Conservation (phyloP, 164 flowering plant genomes). For the Liquidambar formosana region DNA sequence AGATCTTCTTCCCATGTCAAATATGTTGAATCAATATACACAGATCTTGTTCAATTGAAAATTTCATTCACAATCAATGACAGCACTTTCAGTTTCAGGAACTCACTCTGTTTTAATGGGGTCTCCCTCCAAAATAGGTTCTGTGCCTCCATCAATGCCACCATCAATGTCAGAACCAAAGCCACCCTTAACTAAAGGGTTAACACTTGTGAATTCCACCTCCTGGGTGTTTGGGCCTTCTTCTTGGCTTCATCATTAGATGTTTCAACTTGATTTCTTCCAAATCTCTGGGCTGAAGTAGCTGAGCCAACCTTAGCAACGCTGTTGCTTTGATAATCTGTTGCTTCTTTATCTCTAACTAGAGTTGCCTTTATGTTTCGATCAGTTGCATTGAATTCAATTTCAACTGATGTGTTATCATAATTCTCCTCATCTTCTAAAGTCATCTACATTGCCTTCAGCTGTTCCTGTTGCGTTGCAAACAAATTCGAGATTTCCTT, state of each 20-base stretch:
- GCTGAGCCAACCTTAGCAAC: too few relatives aligned
- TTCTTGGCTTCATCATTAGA: too few relatives aligned
- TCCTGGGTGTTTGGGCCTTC: too few relatives aligned
- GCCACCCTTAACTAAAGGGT: too few relatives aligned
- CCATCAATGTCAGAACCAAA: slow-evolving; percentile 81
- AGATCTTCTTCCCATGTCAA: too few relatives aligned
- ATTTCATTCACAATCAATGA: slow-evolving; percentile 29
- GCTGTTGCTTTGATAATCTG: too few relatives aligned
- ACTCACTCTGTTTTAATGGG: too few relatives aligned
- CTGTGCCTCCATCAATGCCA: slow-evolving; percentile 71
- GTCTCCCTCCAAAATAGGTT: slow-evolving; percentile 46
- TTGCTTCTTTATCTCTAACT: slow-evolving; percentile 24
- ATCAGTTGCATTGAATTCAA: slow-evolving; percentile 38
- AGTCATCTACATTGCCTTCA: slow-evolving; percentile 91
- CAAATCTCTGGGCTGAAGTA: too few relatives aligned
- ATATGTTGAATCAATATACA: too few relatives aligned
- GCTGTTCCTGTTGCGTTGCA: slow-evolving; percentile 91
- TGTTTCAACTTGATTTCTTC: too few relatives aligned
- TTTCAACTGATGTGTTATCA: slow-evolving; percentile 61
- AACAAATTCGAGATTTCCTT: slow-evolving; percentile 64
- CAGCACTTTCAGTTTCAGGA: slow-evolving; percentile 70
- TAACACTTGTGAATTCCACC: too few relatives aligned
- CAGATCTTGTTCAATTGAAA: slow-evolving; percentile 44
- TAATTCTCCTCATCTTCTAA: slow-evolving; percentile 93
- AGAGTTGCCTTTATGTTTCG: slow-evolving; percentile 20